phyloP scores from a whole-genome alignment of 2,329 filamentous ascomycete genomes.

The Ophiocordyceps polyrhachis-furcata region DNA sequence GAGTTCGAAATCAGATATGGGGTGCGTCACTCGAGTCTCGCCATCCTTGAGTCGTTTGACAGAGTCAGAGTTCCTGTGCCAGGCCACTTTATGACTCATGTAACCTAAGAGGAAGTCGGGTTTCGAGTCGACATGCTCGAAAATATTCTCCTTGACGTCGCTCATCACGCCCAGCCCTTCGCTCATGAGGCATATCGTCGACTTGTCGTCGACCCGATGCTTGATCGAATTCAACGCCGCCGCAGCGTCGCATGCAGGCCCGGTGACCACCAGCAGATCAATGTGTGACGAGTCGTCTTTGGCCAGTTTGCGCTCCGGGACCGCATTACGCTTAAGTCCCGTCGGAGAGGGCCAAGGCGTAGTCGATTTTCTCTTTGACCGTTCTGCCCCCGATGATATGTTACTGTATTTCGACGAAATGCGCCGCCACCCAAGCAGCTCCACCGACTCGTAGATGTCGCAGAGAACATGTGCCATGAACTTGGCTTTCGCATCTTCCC shows the following conservation, averaged over 20 bases:
- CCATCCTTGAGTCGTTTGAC: conserved; percentile 18
- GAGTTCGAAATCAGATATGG: conserved; percentile 2
- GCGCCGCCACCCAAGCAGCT: conserved; percentile 13
- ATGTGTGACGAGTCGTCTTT: conserved; percentile 32
- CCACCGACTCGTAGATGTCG: conserved; percentile 21
- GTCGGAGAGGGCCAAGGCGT: background rate
- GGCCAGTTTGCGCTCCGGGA: background rate
- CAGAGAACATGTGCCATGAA: conserved; percentile 23
- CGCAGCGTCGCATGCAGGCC: conserved; percentile 31
- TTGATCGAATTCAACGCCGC: conserved; percentile 39
- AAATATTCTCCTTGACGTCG: conserved; percentile 50
- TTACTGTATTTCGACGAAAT: conserved; percentile 13
- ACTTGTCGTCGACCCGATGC: conserved; percentile 46
- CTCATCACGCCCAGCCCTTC: conserved; percentile 78
- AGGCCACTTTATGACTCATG: conserved; percentile 27
- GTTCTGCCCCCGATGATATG: conserved; percentile 6
- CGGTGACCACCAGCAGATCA: conserved; percentile 51
- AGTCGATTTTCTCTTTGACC: background rate
- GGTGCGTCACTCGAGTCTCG: conserved; percentile 12
- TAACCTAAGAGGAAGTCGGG: conserved; percentile 64
- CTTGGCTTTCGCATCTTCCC: conserved; percentile 20
- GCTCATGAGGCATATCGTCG: conserved; percentile 58
- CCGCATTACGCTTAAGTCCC: background rate
- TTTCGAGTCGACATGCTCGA: conserved; percentile 41
- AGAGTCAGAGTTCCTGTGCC: conserved; percentile 19